phyloP scores from a whole-genome alignment of 345 rosid species.

The Citrus mangshanensis region DNA sequence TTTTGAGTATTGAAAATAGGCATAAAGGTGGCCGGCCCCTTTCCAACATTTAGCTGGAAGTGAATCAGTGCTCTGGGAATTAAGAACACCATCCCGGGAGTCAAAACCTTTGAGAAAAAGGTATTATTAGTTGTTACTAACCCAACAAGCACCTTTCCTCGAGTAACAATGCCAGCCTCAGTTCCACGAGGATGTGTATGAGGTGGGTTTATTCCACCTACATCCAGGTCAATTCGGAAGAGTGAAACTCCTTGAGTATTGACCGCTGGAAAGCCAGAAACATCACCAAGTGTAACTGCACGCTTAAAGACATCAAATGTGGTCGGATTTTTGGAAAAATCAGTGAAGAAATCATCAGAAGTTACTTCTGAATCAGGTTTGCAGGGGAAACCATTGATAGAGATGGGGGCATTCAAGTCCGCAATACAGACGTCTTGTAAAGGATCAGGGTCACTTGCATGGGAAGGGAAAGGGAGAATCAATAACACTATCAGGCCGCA shows the following conservation, averaged over 20 bases:
- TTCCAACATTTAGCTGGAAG: no score
- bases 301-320: conserved; percentile 35
- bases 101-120: no score
- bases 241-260: conserved; percentile 66
- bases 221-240: conserved; percentile 65
- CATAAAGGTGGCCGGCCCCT: no score
- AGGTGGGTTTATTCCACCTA: conserved; percentile 65
- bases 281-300: conserved; percentile 37
- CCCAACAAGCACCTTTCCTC: conserved; percentile 66
- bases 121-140: background rate
- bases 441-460: conserved; percentile 49
- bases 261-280: conserved; percentile 52
- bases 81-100: no score
- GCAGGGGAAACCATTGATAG: conserved; percentile 77
- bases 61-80: no score
- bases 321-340: conserved; percentile 40
- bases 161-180: conserved; percentile 49
- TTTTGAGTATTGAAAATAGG: no score
- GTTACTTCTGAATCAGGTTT: conserved; percentile 43
- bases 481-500: no score
- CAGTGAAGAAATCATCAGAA: conserved; percentile 66
- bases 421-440: conserved; percentile 22
- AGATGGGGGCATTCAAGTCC: conserved; percentile 32
- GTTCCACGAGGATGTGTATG: conserved; percentile 69
- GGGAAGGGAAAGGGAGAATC: no score